phyloP scores from a whole-genome alignment of 768 basidiomycete genomes.

The Boletus barrowsii region DNA sequence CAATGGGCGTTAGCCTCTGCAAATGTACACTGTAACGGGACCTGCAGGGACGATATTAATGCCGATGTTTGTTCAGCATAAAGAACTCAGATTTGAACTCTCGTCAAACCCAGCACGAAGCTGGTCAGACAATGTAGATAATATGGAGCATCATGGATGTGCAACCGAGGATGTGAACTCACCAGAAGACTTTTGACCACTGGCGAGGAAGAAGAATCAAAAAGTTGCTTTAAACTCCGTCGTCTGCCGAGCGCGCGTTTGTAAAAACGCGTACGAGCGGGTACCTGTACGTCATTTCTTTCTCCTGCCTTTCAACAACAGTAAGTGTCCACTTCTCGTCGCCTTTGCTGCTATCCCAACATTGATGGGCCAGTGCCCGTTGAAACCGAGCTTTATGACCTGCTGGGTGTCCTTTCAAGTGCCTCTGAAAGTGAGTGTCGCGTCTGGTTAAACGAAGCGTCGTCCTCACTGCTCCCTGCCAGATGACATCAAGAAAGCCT shows the following conservation, averaged over 20 bases:
- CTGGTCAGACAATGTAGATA: constrained; percentile 94
- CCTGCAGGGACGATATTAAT: constrained; percentile 30
- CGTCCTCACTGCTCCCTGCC: constrained; percentile 11
- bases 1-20: constrained; percentile 26
- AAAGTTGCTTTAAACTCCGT: constrained; percentile 31
- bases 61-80: constrained; percentile 4
- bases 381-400: constrained; percentile 82
- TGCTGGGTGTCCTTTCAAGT: constrained; percentile 67
- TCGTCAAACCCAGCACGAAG: constrained; percentile 51
- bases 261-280: constrained; percentile 25
- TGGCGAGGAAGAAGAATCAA: not conserved
- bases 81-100: constrained; percentile 23
- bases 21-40: constrained; percentile 14
- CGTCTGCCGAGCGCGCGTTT: constrained; percentile 28
- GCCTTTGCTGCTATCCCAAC: not conserved
- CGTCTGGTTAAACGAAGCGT: not conserved
- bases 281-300: not conserved
- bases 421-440: constrained; percentile 65
- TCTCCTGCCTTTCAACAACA: constrained; percentile 15
- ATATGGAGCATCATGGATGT: constrained; percentile 53
- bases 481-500: constrained; percentile 93
- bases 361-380: constrained; percentile 53
- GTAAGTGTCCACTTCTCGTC: constrained; percentile 22
- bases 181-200: constrained; percentile 7
- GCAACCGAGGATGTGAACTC: constrained; percentile 12